A percentile compares a stretch with the other conserved stretches of the same genome.
These are phyloP conservation scores for Taphrina sp. DNA, from an alignment of 1,139 yeast genomes.

Conservation along the genomic window DNA sequence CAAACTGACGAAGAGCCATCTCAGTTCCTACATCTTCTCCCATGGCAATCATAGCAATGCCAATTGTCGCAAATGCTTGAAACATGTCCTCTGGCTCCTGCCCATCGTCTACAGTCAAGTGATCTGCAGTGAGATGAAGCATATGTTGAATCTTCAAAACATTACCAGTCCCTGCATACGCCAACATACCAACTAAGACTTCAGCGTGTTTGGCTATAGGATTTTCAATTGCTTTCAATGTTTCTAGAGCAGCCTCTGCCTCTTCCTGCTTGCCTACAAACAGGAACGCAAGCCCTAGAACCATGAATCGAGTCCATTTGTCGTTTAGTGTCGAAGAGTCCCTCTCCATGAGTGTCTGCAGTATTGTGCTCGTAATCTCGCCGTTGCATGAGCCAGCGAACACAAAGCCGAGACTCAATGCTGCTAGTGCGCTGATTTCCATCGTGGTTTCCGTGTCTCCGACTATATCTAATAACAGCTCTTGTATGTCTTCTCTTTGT, in stretches of 20 bases:
- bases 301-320: slow-evolving; percentile 86
- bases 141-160: slow-evolving; percentile 91
- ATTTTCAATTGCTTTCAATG: slow-evolving; percentile 92
- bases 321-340: slow-evolving; percentile 72
- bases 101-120: slow-evolving; percentile 49
- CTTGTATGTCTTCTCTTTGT: slow-evolving; percentile 77
- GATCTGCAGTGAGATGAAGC: slow-evolving; percentile 67
- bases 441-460: slow-evolving; percentile 73
- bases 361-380: slow-evolving; percentile 82
- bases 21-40: slow-evolving; percentile 98
- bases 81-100: slow-evolving; percentile 50
- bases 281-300: slow-evolving; percentile 85
- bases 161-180: slow-evolving; percentile 97
- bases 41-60: slow-evolving; percentile 91
- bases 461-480: slow-evolving; percentile 76
- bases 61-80: slow-evolving; percentile 89
- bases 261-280: slow-evolving; percentile 89
- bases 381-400: slow-evolving; percentile 97
- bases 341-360: slow-evolving; percentile 87
- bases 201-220: slow-evolving; percentile 88
- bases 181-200: slow-evolving; percentile 87
- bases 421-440: slow-evolving; percentile 81
- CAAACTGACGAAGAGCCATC: slow-evolving; percentile 94
- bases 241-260: slow-evolving; percentile 91
- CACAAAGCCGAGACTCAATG: slow-evolving; percentile 87